Base-by-base conservation (phyloP, 371 early-diverging fungal genomes). In the Mucor velutinosus region DNA sequence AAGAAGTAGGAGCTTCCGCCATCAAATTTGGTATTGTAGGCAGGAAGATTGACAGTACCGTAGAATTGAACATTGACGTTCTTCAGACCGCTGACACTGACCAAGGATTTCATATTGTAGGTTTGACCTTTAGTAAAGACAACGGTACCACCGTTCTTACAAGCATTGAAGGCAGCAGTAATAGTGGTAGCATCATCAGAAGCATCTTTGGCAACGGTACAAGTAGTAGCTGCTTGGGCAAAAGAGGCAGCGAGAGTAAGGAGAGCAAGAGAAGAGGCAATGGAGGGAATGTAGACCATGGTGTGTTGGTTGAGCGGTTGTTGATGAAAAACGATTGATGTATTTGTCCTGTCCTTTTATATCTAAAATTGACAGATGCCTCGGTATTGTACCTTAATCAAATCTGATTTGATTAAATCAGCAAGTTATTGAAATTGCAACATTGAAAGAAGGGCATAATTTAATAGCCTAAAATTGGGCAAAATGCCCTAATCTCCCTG, bases 81-180 rank as follows among this genome's bases (percentile, higher is more conserved):
- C 27, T 73, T 41, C 10, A 78, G 62, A 8, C 69, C 72, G n/a
- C 45, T 19, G 35, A 78, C 17, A 15, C 39, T 17, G 21, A 78
- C 57, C 35, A 78, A 27, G 11, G 60, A 51, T 8, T 76, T 72
- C 58, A 76, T 12, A 30, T 76, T 71, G 56, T 78, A 78, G 35
- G 66, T 73, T 5, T 68, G 57, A 0, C 74, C 78, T 10, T 60
- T 61, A 7, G 76, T 45, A 45, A 78, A 78, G 19, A 61, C 59
- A 14, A 78, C 76, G n/a, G 66, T 76, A 37, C 76, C 78, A n/a
- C 78, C 78, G 37, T 63, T 69, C 47, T 73, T 71, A 59, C 76
- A 78, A 21, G 61, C 62, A 5, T 64, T 60, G 71, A 78, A 78
- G 7, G 78, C 78, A 17, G 49, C 37, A 0, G 55, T 63, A 29